These are phyloP conservation scores for Penicillium carneum DNA, from an alignment of 2,329 filamentous ascomycete genomes.

Conservation along the genomic window DNA sequence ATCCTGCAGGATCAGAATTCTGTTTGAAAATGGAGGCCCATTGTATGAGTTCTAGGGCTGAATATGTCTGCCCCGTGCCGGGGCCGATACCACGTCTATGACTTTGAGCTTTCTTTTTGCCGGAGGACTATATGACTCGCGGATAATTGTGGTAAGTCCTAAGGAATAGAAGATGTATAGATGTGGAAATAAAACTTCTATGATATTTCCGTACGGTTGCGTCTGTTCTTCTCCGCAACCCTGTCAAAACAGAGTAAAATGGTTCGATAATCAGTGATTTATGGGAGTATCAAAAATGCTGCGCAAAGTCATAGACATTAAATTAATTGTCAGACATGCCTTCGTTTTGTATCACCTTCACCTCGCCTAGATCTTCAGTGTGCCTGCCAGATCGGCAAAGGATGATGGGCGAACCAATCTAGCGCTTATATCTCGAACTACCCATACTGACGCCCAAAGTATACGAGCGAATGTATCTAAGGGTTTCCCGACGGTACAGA, in stretches of 20 bases:
- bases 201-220: not conserved
- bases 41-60: not conserved
- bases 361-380: not conserved
- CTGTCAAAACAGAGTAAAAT: not conserved
- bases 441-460: not conserved
- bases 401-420: not conserved
- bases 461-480: constrained; percentile 17
- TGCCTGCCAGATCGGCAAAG: not conserved
- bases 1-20: constrained; percentile 10
- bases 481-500: constrained; percentile 73
- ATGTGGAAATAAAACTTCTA: not conserved
- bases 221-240: not conserved
- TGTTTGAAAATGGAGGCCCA: not conserved
- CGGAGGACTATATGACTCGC: not conserved
- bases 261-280: not conserved
- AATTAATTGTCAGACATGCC: not conserved
- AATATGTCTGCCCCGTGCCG: not conserved
- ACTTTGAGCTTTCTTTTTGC: not conserved
- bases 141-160: not conserved
- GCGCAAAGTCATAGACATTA: not conserved
- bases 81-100: not conserved
- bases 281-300: not conserved
- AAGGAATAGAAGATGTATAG: not conserved
- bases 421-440: not conserved
- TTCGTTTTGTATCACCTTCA: not conserved